Evolutionary conservation across 495 filamentous ascomycete species (phyloP).

Genomic region (Polyplosphaeria fusca): DNA sequence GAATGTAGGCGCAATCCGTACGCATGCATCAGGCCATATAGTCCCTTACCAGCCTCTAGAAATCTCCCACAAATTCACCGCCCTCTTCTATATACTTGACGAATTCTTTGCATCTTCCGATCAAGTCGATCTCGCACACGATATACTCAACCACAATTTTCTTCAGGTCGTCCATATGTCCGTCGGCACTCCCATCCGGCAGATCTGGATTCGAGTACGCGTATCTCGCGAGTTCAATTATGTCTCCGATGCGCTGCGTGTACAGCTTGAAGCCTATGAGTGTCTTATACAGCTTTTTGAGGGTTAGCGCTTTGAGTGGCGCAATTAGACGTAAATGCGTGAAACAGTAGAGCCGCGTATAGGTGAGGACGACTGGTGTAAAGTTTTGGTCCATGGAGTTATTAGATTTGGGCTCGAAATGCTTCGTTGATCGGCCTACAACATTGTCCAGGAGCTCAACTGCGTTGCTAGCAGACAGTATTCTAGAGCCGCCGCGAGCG

Average conservation of each 20-base stretch:
- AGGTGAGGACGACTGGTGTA: slow-evolving; percentile 32
- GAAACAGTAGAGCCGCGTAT: slow-evolving; percentile 36
- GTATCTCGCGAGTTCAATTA: slow-evolving; percentile 34
- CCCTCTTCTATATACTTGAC: slow-evolving; percentile 19
- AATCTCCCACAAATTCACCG: slow-evolving; percentile 28
- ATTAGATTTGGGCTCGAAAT: slow-evolving; percentile 3
- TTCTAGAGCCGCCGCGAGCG: too few relatives aligned
- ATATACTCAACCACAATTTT: slow-evolving; percentile 29
- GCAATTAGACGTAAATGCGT: slow-evolving; percentile 23
- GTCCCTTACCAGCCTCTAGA: slow-evolving; percentile 9
- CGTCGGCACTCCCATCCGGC: slow-evolving; percentile 9
- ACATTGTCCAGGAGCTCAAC: too few relatives aligned
- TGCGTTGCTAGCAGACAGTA: too few relatives aligned
- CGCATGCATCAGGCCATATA: neutral
- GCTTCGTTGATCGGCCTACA: too few relatives aligned
- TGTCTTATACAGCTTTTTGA: slow-evolving; percentile 38
- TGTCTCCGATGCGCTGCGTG: slow-evolving; percentile 20
- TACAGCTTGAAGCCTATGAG: slow-evolving; percentile 31
- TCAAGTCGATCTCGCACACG: slow-evolving; percentile 14
- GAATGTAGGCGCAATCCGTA: too few relatives aligned
- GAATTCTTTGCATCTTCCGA: slow-evolving; percentile 14
- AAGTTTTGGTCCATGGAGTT: slow-evolving; percentile 25
- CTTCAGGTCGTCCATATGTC: slow-evolving; percentile 10
- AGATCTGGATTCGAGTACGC: slow-evolving; percentile 22
- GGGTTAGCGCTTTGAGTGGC: slow-evolving; percentile 30